Evolutionary conservation across 2,329 filamentous ascomycete genomes (phyloP).

Genomic region (Paraphaeosphaeria minitans): DNA sequence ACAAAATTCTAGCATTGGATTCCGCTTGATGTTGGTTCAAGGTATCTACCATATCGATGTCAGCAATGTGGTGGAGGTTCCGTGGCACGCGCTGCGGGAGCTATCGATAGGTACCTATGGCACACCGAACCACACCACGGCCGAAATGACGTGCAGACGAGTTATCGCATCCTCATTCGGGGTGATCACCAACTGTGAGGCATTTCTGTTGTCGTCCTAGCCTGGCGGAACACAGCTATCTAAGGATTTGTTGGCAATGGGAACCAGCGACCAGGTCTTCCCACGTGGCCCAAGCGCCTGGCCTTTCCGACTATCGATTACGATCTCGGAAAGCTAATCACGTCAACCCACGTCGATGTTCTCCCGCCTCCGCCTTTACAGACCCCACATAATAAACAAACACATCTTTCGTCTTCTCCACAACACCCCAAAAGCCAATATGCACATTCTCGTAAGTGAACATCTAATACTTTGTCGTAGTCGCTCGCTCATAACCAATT

Average conservation of each 20-base stretch:
- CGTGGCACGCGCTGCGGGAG: background rate
- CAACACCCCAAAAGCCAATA: constrained; percentile 19
- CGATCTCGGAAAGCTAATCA: constrained; percentile 27
- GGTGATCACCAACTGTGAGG: background rate
- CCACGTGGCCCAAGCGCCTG: constrained; percentile 22
- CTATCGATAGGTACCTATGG: no score
- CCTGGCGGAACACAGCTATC: background rate
- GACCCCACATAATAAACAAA: constrained; percentile 16
- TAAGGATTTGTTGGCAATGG: background rate
- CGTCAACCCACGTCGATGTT: constrained; percentile 22
- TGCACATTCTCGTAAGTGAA: constrained; percentile 47
- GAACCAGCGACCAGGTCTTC: background rate
- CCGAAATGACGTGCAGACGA: constrained; percentile 3
- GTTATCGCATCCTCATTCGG: background rate
- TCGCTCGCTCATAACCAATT: constrained; percentile 6
- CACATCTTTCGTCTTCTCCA: background rate
- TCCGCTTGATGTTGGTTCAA: constrained; percentile 10
- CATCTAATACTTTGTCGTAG: background rate
- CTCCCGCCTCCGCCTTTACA: constrained; percentile 8
- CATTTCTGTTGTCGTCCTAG: background rate
- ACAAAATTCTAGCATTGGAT: background rate
- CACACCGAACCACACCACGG: background rate
- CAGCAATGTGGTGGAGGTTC: constrained; percentile 13
- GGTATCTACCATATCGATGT: constrained; percentile 10
- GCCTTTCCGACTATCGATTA: constrained; percentile 31